A percentile compares a stretch with the other conserved stretches of the same genome.
Evolutionary conservation across 2,329 filamentous ascomycete species (phyloP).

Genomic region (Colletotrichum chlorophyti): DNA sequence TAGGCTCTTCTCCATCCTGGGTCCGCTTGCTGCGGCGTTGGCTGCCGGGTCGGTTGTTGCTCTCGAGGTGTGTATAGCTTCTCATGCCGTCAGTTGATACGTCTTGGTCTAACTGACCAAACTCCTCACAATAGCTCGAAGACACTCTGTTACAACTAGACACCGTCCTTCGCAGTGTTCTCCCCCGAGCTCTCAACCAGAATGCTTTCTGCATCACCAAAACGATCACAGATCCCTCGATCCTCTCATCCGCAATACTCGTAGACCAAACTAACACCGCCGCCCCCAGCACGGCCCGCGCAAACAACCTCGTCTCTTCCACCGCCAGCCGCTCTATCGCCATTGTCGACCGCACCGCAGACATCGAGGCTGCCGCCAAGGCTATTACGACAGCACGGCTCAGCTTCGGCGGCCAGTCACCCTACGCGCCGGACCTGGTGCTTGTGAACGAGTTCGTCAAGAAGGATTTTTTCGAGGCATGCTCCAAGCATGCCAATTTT

Average conservation of each 20-base stretch:
- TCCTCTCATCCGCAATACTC: conserved; percentile 12
- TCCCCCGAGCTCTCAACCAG: conserved; percentile 14
- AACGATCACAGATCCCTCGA: conserved; percentile 6
- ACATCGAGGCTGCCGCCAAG: conserved; percentile 59
- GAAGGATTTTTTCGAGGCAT: conserved; percentile 55
- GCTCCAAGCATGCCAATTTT: conserved; percentile 19
- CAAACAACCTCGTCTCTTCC: conserved; percentile 29
- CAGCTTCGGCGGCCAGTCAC: conserved; percentile 59
- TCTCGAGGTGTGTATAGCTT: conserved; percentile 31
- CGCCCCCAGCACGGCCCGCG: not conserved
- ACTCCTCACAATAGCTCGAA: conserved; percentile 9
- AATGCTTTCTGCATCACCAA: conserved; percentile 23
- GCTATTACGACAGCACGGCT: conserved; percentile 61
- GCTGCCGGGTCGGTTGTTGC: conserved; percentile 38
- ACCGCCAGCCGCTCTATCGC: conserved; percentile 49
- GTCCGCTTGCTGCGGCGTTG: conserved; percentile 34
- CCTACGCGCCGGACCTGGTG: conserved; percentile 68
- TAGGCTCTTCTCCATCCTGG: conserved; percentile 35
- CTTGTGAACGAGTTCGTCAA: conserved; percentile 70
- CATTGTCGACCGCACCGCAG: conserved; percentile 66
- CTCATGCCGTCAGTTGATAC: conserved; percentile 26
- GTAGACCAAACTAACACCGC: conserved; percentile 15
- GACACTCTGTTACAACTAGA: conserved; percentile 19
- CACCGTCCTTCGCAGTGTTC: conserved; percentile 8
- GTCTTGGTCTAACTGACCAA: not conserved